A percentile compares a stretch with the other conserved stretches of the same genome.
phyloP scores from a whole-genome alignment of 495 filamentous ascomycete species.

The Coniosporium apollinis region DNA sequence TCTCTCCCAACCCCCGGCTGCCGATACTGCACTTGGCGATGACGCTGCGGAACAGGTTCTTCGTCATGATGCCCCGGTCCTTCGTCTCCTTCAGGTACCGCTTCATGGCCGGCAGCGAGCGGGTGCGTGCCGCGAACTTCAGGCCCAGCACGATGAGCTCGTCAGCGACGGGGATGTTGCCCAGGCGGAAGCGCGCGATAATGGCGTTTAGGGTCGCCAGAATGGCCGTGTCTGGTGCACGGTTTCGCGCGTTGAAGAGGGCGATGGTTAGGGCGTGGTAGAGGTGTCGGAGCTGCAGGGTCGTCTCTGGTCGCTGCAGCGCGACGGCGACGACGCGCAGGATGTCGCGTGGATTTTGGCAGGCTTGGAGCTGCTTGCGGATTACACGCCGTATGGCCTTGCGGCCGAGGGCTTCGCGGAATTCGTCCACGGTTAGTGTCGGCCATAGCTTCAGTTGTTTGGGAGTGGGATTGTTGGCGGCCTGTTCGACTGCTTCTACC shows the following conservation, averaged over 20 bases:
- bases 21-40: conserved; percentile 18
- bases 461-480: no score
- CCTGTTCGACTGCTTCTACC: no score
- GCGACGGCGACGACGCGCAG: conserved; percentile 7
- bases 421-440: no score
- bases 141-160: conserved; percentile 9
- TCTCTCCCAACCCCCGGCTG: conserved; percentile 13
- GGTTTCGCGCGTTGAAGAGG: conserved; percentile 9
- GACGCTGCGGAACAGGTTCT: conserved; percentile 11
- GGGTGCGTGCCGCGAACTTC: conserved; percentile 13
- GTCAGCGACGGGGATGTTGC: conserved; percentile 3
- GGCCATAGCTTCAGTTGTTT: no score
- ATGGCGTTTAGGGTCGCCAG: conserved; percentile 11
- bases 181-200: conserved; percentile 5
- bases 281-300: conserved; percentile 1
- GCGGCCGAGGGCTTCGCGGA: conserved; percentile 1
- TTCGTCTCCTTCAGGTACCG: conserved; percentile 8
- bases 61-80: conserved; percentile 1
- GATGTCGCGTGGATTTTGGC: conserved; percentile 9
- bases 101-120: conserved; percentile 10
- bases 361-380: conserved; percentile 9
- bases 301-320: conserved; percentile 3
- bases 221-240: conserved; percentile 8
- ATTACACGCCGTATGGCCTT: conserved; percentile 9
- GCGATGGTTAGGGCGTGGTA: conserved; percentile 10